These are phyloP conservation scores for Beta lomatogona DNA, from an alignment of 179 eudicot species.

Conservation along the genomic window DNA sequence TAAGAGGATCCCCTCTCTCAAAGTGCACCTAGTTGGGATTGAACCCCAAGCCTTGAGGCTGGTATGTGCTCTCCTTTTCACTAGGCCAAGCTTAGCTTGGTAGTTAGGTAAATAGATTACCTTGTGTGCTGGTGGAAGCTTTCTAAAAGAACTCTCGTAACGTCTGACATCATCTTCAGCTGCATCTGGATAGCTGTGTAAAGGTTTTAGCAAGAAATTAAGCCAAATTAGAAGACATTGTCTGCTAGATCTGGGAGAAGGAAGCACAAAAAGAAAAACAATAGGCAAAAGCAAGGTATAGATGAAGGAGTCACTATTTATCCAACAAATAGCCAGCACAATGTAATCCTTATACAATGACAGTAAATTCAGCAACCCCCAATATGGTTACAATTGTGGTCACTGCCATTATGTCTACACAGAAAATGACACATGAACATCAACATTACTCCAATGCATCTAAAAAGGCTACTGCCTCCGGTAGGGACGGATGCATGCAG, in stretches of 20 bases:
- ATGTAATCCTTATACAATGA: background rate
- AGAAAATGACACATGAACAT: background rate
- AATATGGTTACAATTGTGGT: background rate
- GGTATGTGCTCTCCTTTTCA: too few species aligned
- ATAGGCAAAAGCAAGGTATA: background rate
- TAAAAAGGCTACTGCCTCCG: background rate
- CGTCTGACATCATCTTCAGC: slow-evolving; percentile 81
- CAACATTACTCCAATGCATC: background rate
- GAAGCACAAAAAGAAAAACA: slow-evolving; percentile 4
- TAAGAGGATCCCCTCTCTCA: too few species aligned
- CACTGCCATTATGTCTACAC: background rate
- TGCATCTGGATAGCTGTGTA: slow-evolving; percentile 86
- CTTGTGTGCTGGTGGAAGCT: slow-evolving; percentile 84
- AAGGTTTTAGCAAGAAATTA: slow-evolving; percentile 11
- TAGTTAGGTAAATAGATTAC: slow-evolving; percentile 34
- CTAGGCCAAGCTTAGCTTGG: too few species aligned
- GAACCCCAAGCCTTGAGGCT: too few species aligned
- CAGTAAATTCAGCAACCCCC: background rate
- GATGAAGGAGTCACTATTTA: background rate
- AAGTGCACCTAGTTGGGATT: too few species aligned
- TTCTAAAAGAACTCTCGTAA: slow-evolving; percentile 72
- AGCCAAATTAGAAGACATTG: background rate
- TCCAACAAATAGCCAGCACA: background rate
- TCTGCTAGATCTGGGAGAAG: background rate
- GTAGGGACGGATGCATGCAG: background rate